Evolutionary conservation across 768 basidiomycete species (phyloP), one percentile per base, ranked within the genome.

Genomic region (Strobilomyces echinocephalus): DNA sequence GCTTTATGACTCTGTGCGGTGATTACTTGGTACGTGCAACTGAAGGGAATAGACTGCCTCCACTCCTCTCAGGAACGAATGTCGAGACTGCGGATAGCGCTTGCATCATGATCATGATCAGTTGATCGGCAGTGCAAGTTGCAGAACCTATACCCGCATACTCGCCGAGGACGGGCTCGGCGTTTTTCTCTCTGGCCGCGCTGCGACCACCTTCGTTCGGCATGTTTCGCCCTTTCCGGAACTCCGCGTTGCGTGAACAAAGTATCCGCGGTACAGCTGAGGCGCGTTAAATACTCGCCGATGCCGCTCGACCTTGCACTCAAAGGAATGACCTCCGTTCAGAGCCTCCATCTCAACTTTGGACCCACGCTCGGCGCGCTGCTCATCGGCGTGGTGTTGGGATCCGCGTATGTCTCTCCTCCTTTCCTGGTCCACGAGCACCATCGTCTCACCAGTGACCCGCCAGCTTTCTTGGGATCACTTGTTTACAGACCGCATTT

Each of bases 401-500:
- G 43, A 16, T 26, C 50, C 24, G 28, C 12, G 50, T 52, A 12
- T 34, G 50, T 52, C 10, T 11, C 2, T 43, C n/a, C n/a, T 21
- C 12, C 15, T 30, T 12, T 36, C 10, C n/a, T 16, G 24, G n/a
- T 15, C 3, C 24, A 20, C 11, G 10, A 21, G 18, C 5, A 10
- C 21, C 6, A 30, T 30, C 30, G 6, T 31, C 43, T 38, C 9
- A 52, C 50, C 26, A 2, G 3, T 16, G 7, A 8, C 18, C 7
- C 34, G 8, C 43, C 28, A 52, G 50, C 7, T 52, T 52, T 26
- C 35, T 52, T 31, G 50, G 50, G 16, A 45, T 52, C 7, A 52
- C 43, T 26, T 52, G 36, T n/a, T 45, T 52, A 15, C 50, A 52
- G 28, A 45, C 50, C 16, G 28, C 7, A 1, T 52, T 28, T 15